Evolutionary conservation across 148 eudicot species (phyloP), one percentile per base, ranked within the genome.

Genomic region (Vaccinium darrowii): DNA sequence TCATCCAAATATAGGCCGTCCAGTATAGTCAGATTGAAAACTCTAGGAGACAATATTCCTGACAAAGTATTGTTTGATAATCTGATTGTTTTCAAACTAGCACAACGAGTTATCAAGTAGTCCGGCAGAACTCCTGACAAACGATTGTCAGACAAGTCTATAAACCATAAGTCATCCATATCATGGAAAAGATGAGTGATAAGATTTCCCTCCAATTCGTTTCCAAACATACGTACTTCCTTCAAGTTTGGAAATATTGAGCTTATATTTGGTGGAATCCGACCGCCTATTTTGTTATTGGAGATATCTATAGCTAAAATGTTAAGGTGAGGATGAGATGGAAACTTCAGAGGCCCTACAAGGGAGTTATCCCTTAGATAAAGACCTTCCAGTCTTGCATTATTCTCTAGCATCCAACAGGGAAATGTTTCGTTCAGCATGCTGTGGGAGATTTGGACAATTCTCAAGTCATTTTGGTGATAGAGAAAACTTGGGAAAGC

Each of bases 111-210:
- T 4, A 36, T 18, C 4, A 78, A 7, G 8, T 25, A 36, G 5
- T 54, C 23, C 1, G 82, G 67, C 15, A 56, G 27, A 0, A 1
- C 13, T 57, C 82, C 82, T 16, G 82, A 79, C 49, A 79, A 33
- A 30, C 3, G 8, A 18, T 79, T 79, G 67, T 79, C 33, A 16
- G 82, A 79, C 62, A 79, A 57, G 65, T 79, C 82, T 33, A 79
- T 9, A 54, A 30, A 0, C 82, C 23, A 2, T 57, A 79, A 79
- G 36, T 18, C 12, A 25, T 8, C 5, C 43, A 54, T 12, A 54
- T 79, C 81, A 67, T 23, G 58, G 25, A 81, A 67, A n/a, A 33
- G 16, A 65, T 30, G 11, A 21, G 74, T 36, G 18, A 63, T 14
- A 43, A 67, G 73, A 13, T 23, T 36, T 16, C 84, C 84, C 1